Evolutionary conservation across 1,139 yeast genomes (phyloP).

Genomic region (Yamadazyma aaseri): DNA sequence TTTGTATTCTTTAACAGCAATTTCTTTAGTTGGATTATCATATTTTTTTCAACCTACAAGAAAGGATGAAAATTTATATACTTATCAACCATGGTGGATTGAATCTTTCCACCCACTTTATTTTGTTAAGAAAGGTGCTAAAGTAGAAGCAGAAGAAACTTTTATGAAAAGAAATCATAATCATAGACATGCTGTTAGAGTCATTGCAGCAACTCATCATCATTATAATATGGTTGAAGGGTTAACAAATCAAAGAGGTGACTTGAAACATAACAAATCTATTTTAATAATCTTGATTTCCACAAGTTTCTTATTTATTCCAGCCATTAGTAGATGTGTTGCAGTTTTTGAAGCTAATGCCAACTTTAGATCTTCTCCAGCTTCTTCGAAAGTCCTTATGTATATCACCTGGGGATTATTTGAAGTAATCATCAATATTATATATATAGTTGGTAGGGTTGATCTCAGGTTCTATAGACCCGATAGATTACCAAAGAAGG

Average conservation of each 20-base stretch:
- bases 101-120: slow-evolving; percentile 57
- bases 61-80: slow-evolving; percentile 51
- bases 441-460: slow-evolving; percentile 61
- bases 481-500: slow-evolving; percentile 47
- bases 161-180: slow-evolving; percentile 50
- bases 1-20: slow-evolving; percentile 58
- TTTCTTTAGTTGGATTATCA: slow-evolving; percentile 49
- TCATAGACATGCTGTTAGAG: slow-evolving; percentile 51
- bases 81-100: slow-evolving; percentile 82
- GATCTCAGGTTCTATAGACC: slow-evolving; percentile 82
- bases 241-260: slow-evolving; percentile 43
- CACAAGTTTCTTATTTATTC: slow-evolving; percentile 53
- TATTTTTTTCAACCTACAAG: slow-evolving; percentile 57
- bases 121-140: slow-evolving; percentile 51
- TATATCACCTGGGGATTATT: slow-evolving; percentile 63
- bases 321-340: slow-evolving; percentile 58
- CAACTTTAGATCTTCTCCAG: slow-evolving; percentile 22
- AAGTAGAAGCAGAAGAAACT: slow-evolving; percentile 46
- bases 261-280: slow-evolving; percentile 48
- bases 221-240: slow-evolving; percentile 45
- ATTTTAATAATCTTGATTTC: slow-evolving; percentile 49
- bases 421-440: slow-evolving; percentile 55
- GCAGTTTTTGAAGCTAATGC: slow-evolving; percentile 43
- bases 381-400: slow-evolving; percentile 52
- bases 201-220: slow-evolving; percentile 48